Percentiles rank a stretch among this genome's conserved stretches.
These are phyloP conservation scores for Calcarisporium arbuscula DNA, from an alignment of 2,329 filamentous ascomycete genomes.

Conservation along the genomic window DNA sequence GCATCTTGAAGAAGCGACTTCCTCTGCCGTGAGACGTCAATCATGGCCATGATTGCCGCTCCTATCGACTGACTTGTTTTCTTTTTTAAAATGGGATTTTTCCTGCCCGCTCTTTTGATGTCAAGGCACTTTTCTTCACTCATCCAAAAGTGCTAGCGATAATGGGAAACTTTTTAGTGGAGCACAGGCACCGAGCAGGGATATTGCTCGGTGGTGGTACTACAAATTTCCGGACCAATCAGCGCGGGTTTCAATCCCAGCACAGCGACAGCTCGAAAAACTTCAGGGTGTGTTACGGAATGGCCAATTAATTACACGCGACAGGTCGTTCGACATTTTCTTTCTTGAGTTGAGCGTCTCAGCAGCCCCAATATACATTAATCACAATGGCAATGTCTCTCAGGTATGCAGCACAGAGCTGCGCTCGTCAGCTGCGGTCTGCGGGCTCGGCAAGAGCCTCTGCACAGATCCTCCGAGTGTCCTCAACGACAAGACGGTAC, in stretches of 20 bases:
- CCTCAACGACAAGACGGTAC: constrained; percentile 63
- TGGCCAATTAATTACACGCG: constrained; percentile 12
- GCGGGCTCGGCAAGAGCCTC: constrained; percentile 39
- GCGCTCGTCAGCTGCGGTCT: constrained; percentile 55
- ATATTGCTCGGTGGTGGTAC: constrained; percentile 22
- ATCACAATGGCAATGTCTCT: constrained; percentile 55
- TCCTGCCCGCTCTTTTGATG: no score
- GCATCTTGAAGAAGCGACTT: constrained; percentile 50
- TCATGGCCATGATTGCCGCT: constrained; percentile 44
- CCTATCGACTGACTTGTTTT: constrained; percentile 19
- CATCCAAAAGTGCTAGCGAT: constrained; percentile 11
- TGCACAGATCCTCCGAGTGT: constrained; percentile 39
- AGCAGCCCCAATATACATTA: neutral
- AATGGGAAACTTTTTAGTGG: constrained; percentile 21
- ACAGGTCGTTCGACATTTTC: constrained; percentile 1
- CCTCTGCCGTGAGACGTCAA: constrained; percentile 49
- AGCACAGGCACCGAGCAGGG: constrained; percentile 15
- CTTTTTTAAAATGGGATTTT: constrained; percentile 20
- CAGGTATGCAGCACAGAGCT: constrained; percentile 58
- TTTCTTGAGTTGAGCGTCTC: constrained; percentile 18
- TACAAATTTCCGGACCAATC: constrained; percentile 33
- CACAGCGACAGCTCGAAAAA: constrained; percentile 33
- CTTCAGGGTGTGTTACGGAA: constrained; percentile 26
- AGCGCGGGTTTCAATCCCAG: constrained; percentile 12
- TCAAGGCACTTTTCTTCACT: constrained; percentile 12